Percentiles rank a stretch among this genome's conserved stretches.
These are phyloP conservation scores for Wallacemonas sp. DNA, from an alignment of 208 protist species.

Conservation along the genomic window DNA sequence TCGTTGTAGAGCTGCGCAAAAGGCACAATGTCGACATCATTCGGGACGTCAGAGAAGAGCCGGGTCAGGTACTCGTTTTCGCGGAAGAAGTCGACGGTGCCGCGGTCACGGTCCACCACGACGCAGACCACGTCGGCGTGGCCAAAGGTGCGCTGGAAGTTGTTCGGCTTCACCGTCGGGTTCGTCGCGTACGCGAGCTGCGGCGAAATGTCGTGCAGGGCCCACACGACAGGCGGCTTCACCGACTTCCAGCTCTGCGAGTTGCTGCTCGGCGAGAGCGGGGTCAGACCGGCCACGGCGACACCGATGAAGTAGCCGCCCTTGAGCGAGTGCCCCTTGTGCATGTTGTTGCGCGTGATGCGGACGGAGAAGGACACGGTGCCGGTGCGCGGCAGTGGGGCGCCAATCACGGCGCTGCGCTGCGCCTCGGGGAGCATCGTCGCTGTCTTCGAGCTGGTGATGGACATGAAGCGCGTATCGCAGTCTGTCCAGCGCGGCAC, in stretches of 20 bases:
- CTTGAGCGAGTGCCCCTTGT: conserved; percentile 88
- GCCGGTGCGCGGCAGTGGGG: conserved; percentile 75
- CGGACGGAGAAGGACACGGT: conserved; percentile 84
- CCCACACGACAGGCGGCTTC: conserved; percentile 90
- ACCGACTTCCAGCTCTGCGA: conserved; percentile 87
- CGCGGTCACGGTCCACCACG: conserved; percentile 73
- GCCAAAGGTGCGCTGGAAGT: conserved; percentile 88
- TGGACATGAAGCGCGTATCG: conserved; percentile 75
- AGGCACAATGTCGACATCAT: conserved; percentile 80
- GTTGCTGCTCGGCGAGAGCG: conserved; percentile 78
- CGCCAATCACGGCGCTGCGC: conserved; percentile 86
- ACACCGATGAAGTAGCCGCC: conserved; percentile 91
- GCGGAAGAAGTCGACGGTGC: conserved; percentile 83
- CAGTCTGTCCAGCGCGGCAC: conserved; percentile 78
- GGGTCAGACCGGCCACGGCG: conserved; percentile 57
- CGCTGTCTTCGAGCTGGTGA: conserved; percentile 71
- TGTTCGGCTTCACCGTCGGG: conserved; percentile 88
- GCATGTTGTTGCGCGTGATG: conserved; percentile 73
- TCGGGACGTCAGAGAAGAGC: conserved; percentile 83
- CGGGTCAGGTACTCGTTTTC: conserved; percentile 85
- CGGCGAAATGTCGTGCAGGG: conserved; percentile 88
- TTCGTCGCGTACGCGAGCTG: conserved; percentile 90
- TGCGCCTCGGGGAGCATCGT: conserved; percentile 82
- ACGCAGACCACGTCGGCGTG: conserved; percentile 82
- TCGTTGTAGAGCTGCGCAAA: conserved; percentile 94